Evolutionary conservation across 2,329 filamentous ascomycete genomes (phyloP), one percentile per base, ranked within the genome.

Genomic region (Calonectria pseudoturangicola): DNA sequence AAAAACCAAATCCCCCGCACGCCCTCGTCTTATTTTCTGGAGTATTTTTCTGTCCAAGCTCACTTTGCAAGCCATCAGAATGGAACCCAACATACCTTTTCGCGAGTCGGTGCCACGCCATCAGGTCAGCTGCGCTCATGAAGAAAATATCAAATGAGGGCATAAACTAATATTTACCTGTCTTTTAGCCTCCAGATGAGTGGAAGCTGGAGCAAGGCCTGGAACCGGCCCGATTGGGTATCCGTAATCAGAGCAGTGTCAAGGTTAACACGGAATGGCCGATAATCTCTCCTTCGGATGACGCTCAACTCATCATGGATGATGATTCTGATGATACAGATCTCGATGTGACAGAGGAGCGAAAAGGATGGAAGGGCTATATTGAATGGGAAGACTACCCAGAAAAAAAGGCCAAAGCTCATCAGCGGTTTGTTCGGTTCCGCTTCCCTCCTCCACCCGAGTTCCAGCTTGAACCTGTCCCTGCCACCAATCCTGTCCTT

Each of bases 351-450:
- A 84, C n/a, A 85, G 81, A 47, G 84, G 81, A 83, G 64, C 73
- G 80, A 7, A 79, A 83, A 18, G 83, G 83, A 0, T 85, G 83
- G 81, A 82, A 73, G 27, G 85, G 81, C 78, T 82, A 72, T 73
- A 86, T 94, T 7, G 92, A 93, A 77, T 93, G 92, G 92, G 92
- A 93, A 79, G 87, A 90, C 15, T 92, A 93, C 67, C 92, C 92
- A 0, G 91, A 93, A 60, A 94, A 93, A 82, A 93, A 92, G 77
- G 87, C 86, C 30, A 84, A 88, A 56, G 92, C 90, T 0, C 87
- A 88, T 58, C 86, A 90, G 68, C 88, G 93, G 60, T 79, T 83
- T 45, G 79, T 70, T 0, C 66, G 74, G 0, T 75, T 80, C 30
- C 79, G 73, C 0, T 81, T 81, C 6, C 77, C 82, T 36, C 79